Evolutionary conservation across 2,329 filamentous ascomycete genomes (phyloP).

Genomic region (Penicillium sp.): DNA sequence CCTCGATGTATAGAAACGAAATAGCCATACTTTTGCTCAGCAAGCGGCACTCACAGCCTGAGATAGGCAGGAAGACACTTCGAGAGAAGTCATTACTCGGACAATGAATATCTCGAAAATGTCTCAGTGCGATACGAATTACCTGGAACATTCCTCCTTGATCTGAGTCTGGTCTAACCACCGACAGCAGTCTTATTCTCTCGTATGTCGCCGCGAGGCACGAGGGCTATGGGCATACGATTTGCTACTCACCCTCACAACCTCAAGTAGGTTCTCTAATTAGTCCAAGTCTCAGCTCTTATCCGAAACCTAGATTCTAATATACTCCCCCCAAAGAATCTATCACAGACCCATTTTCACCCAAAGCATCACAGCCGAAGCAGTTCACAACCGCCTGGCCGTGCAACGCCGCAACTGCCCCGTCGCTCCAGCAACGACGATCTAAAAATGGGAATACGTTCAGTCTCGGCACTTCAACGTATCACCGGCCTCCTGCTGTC

Average conservation of each 20-base stretch:
- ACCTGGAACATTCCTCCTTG: neutral
- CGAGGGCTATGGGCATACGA: neutral
- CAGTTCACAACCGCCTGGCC: slow-evolving; percentile 53
- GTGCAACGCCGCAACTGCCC: slow-evolving; percentile 76
- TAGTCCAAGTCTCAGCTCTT: neutral
- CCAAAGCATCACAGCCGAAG: slow-evolving; percentile 1
- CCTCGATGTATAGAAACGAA: neutral
- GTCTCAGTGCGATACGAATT: neutral
- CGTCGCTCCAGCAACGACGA: slow-evolving; percentile 75
- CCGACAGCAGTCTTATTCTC: neutral
- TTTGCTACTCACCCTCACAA: neutral
- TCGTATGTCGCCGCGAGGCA: neutral
- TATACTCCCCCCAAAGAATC: neutral
- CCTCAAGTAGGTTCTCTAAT: neutral
- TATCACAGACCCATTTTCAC: neutral
- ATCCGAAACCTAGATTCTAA: neutral
- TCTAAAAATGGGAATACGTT: slow-evolving; percentile 82
- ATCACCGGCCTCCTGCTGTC: slow-evolving; percentile 73
- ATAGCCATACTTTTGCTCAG: neutral
- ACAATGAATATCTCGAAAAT: neutral
- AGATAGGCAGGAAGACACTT: neutral
- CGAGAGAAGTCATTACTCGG: neutral
- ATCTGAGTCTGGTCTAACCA: neutral
- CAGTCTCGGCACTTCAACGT: slow-evolving; percentile 71
- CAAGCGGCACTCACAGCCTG: neutral